Evolutionary conservation across 202 grass and related monocot genomes (phyloP).

Genomic region (Setaria viridis): DNA sequence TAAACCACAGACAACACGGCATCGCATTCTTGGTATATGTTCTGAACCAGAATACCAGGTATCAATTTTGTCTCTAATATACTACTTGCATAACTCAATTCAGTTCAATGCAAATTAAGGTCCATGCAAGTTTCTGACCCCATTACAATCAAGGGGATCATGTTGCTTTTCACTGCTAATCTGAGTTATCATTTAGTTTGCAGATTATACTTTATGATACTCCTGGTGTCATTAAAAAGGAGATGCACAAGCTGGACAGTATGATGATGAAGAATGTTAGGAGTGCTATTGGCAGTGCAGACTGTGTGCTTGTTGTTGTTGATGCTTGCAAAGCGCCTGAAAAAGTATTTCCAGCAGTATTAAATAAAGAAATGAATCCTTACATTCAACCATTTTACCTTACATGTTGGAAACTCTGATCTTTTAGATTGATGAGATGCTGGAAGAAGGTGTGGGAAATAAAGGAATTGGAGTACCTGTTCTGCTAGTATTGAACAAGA

Average conservation of each 20-base stretch:
- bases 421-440: conserved; percentile 84
- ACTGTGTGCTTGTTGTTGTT: conserved; percentile 79
- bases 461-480: conserved; percentile 62
- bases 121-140: not conserved
- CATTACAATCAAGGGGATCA: not conserved
- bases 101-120: not conserved
- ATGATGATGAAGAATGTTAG: conserved; percentile 99
- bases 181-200: conserved; percentile 85
- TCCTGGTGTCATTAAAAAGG: conserved; percentile 82
- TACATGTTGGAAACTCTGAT: conserved; percentile 1
- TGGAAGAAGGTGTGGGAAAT: conserved; percentile 72
- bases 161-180: conserved; percentile 55
- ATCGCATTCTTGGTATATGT: conserved; percentile 95
- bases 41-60: conserved; percentile 92
- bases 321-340: conserved; percentile 82
- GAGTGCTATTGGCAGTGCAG: conserved; percentile 76
- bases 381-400: conserved; percentile 27
- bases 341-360: conserved; percentile 53
- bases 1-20: conserved; percentile 83
- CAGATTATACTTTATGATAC: conserved; percentile 99
- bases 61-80: conserved; percentile 51
- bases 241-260: conserved; percentile 83
- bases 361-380: not conserved
- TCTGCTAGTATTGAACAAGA: conserved; percentile 86
- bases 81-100: not conserved